These are phyloP conservation scores for Vanderwaltozyma polyspora DNA, from an alignment of 805 yeast genomes.

Conservation along the genomic window DNA sequence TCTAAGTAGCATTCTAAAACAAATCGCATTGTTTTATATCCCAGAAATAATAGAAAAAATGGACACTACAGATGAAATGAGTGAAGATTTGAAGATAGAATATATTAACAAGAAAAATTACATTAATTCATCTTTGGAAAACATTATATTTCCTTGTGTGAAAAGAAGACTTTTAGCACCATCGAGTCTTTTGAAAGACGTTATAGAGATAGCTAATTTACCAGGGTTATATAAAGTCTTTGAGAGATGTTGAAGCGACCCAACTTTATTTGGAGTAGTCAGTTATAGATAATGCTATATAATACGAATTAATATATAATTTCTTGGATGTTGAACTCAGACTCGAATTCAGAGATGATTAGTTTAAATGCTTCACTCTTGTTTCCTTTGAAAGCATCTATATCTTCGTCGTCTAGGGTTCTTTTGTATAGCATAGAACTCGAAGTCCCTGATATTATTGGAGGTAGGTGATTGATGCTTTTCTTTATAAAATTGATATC, in stretches of 20 bases:
- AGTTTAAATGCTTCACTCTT: slow-evolving; percentile 9
- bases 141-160: slow-evolving; percentile 52
- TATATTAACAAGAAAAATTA: slow-evolving; percentile 22
- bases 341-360: slow-evolving; percentile 14
- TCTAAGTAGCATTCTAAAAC: slow-evolving; percentile 49
- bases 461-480: slow-evolving; percentile 4
- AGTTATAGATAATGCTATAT: too few species aligned
- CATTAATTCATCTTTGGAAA: slow-evolving; percentile 38
- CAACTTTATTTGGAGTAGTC: too few species aligned
- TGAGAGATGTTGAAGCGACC: slow-evolving; percentile 74
- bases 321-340: too few species aligned
- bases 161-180: slow-evolving; percentile 59
- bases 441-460: slow-evolving; percentile 5
- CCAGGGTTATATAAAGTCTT: slow-evolving; percentile 88
- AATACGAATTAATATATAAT: too few species aligned
- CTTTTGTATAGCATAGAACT: background rate
- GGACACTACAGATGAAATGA: slow-evolving; percentile 9
- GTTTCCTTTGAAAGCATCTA: slow-evolving; percentile 1
- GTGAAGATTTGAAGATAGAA: slow-evolving; percentile 17
- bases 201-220: slow-evolving; percentile 78
- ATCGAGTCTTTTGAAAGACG: slow-evolving; percentile 35
- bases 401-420: slow-evolving; percentile 2
- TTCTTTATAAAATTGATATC: slow-evolving; percentile 13
- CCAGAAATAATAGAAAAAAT: slow-evolving; percentile 40
- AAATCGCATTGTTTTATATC: slow-evolving; percentile 60